These are phyloP conservation scores for Chrysoporthe cubensis DNA, from an alignment of 2,329 filamentous ascomycete species.

Conservation along the genomic window DNA sequence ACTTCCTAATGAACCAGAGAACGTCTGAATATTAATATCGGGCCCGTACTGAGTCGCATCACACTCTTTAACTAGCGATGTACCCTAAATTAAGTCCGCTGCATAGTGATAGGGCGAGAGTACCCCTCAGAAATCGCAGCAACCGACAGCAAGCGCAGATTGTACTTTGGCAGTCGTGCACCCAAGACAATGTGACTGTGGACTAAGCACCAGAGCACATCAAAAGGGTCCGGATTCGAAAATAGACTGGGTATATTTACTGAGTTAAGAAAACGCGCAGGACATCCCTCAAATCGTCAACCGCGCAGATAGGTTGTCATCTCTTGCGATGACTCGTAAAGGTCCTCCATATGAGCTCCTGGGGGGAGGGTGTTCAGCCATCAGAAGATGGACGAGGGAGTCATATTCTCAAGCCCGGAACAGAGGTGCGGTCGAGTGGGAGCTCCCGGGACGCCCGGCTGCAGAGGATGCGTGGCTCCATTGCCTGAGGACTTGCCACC, in stretches of 20 bases:
- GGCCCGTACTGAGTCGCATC: conserved; percentile 5
- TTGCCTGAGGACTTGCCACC: not conserved
- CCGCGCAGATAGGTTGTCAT: not conserved
- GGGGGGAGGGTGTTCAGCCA: not conserved
- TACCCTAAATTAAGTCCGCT: not conserved
- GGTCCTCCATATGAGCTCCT: not conserved
- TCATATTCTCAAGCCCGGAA: not conserved
- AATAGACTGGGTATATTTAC: not conserved
- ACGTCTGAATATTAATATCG: conserved; percentile 1
- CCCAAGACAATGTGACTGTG: no score
- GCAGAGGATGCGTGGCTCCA: not conserved
- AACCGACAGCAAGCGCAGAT: not conserved
- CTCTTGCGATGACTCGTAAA: not conserved
- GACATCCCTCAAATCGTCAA: not conserved
- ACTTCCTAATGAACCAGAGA: conserved; percentile 18
- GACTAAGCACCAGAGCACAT: no score
- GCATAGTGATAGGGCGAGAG: not conserved
- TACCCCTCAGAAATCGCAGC: not conserved
- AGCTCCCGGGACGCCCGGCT: not conserved
- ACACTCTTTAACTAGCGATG: conserved; percentile 7
- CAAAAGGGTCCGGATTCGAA: not conserved
- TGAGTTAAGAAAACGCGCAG: not conserved
- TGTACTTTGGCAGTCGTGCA: not conserved
- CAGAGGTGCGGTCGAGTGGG: not conserved
- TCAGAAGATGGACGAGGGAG: not conserved